Evolutionary conservation across 495 filamentous ascomycete species (phyloP).

Genomic region (Neurospora cerealis): DNA sequence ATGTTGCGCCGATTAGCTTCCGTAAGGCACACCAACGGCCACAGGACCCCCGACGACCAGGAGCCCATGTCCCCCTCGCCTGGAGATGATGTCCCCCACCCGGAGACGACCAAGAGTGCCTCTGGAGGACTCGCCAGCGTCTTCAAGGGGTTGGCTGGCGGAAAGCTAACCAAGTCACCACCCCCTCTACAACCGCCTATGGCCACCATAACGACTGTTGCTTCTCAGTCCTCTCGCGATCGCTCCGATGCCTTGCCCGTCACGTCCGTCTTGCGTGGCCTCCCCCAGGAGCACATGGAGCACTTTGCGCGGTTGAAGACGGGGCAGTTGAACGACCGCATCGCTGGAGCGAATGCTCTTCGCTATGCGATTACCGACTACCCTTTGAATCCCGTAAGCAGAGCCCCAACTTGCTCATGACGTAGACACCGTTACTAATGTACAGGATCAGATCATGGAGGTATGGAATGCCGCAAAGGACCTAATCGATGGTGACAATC

Average conservation of each 20-base stretch:
- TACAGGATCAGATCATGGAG: slow-evolving; percentile 25
- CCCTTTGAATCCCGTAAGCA: slow-evolving; percentile 42
- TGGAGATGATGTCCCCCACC: slow-evolving; percentile 41
- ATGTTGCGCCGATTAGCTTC: slow-evolving; percentile 37
- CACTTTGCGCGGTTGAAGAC: slow-evolving; percentile 34
- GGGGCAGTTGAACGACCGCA: slow-evolving; percentile 38
- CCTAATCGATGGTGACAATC: slow-evolving; percentile 46
- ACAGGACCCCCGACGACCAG: slow-evolving; percentile 28
- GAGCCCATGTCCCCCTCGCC: slow-evolving; percentile 46
- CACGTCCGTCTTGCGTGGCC: slow-evolving; percentile 15
- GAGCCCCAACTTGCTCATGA: neutral
- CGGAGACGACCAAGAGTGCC: slow-evolving; percentile 28
- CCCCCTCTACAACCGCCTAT: slow-evolving; percentile 24
- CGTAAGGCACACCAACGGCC: slow-evolving; percentile 20
- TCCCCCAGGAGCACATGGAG: slow-evolving; percentile 33
- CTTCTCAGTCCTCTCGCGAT: slow-evolving; percentile 18
- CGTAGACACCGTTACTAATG: slow-evolving; percentile 2
- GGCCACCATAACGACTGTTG: slow-evolving; percentile 12
- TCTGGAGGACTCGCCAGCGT: slow-evolving; percentile 43
- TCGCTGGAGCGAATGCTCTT: slow-evolving; percentile 46
- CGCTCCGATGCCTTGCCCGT: slow-evolving; percentile 18
- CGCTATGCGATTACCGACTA: slow-evolving; percentile 45
- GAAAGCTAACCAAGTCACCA: slow-evolving; percentile 34
- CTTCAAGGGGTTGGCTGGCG: slow-evolving; percentile 44
- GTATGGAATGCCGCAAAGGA: slow-evolving; percentile 60